These are phyloP conservation scores for Fusarium sp. DNA, from an alignment of 2,329 filamentous ascomycete genomes.

Conservation along the genomic window DNA sequence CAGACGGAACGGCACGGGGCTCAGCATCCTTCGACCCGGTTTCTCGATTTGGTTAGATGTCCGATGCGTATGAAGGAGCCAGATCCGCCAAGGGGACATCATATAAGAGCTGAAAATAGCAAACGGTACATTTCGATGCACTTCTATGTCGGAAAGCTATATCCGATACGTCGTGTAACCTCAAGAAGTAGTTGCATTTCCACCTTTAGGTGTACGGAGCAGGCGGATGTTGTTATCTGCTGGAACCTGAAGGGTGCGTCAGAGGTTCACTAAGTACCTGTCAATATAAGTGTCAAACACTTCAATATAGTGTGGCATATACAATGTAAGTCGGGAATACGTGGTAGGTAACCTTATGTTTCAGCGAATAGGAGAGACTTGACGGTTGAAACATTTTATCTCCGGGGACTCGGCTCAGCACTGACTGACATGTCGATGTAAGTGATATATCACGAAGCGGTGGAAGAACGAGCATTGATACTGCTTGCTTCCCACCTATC, in stretches of 20 bases:
- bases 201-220: background rate
- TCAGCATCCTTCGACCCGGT: conserved; percentile 2
- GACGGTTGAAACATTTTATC: conserved; percentile 17
- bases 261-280: background rate
- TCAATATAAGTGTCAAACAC: background rate
- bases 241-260: conserved; percentile 7
- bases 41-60: conserved; percentile 23
- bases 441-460: background rate
- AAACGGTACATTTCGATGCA: conserved; percentile 18
- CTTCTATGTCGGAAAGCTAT: conserved; percentile 8
- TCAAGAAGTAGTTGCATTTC: conserved; percentile 13
- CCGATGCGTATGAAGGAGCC: conserved; percentile 19
- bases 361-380: conserved; percentile 1
- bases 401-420: background rate
- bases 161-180: conserved; percentile 11
- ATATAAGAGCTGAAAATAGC: conserved; percentile 30
- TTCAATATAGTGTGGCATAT: conserved; percentile 5
- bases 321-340: background rate
- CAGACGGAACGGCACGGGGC: conserved; percentile 10
- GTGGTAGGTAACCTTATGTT: conserved; percentile 6
- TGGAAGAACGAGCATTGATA: background rate
- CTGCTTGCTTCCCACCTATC: background rate
- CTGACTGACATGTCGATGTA: background rate
- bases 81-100: conserved; percentile 16
- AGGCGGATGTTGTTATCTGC: background rate